Percentiles rank a stretch among this genome's conserved stretches.
Evolutionary conservation across 192 early-diverging fungal genomes (phyloP).

Genomic region (Rhizophagus sp.): DNA sequence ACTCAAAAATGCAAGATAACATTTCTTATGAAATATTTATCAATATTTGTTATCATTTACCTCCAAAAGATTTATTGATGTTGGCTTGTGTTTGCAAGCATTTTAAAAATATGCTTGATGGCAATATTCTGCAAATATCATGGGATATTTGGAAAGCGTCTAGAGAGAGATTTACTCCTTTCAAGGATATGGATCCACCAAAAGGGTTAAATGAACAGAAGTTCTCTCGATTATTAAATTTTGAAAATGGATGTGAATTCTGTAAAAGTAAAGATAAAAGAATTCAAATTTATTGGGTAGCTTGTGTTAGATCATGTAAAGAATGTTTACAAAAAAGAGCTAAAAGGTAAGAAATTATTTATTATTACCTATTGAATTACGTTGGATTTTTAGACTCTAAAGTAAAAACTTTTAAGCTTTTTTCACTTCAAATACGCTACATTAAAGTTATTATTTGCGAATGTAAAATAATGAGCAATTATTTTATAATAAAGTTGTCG

Average conservation of each 20-base stretch:
- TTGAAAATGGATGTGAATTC: background rate
- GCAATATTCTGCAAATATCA: background rate
- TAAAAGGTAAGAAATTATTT: conserved; percentile 3
- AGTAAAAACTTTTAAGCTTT: background rate
- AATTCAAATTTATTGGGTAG: background rate
- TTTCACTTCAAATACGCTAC: background rate
- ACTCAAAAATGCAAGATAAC: conserved; percentile 6
- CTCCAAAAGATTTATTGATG: conserved; percentile 8
- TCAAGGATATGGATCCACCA: conserved; percentile 15
- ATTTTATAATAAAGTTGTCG: background rate
- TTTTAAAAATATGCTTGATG: conserved; percentile 9
- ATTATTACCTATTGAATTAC: background rate
- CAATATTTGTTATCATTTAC: conserved; percentile 14
- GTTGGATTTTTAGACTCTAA: background rate
- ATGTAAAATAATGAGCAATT: no score
- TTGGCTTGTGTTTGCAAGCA: conserved; percentile 13
- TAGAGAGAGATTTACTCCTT: conserved; percentile 1
- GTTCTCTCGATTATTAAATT: conserved; percentile 4
- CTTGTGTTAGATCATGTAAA: conserved; percentile 10
- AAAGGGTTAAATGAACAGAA: background rate
- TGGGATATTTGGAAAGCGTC: conserved; percentile 14
- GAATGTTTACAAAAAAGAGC: conserved; percentile 5
- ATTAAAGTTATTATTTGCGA: no score
- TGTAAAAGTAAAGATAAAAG: background rate
- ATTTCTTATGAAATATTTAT: conserved; percentile 3